These are phyloP conservation scores for Chrysoporthe deuterocubensis DNA, from an alignment of 2,329 filamentous ascomycete species.

Conservation along the genomic window DNA sequence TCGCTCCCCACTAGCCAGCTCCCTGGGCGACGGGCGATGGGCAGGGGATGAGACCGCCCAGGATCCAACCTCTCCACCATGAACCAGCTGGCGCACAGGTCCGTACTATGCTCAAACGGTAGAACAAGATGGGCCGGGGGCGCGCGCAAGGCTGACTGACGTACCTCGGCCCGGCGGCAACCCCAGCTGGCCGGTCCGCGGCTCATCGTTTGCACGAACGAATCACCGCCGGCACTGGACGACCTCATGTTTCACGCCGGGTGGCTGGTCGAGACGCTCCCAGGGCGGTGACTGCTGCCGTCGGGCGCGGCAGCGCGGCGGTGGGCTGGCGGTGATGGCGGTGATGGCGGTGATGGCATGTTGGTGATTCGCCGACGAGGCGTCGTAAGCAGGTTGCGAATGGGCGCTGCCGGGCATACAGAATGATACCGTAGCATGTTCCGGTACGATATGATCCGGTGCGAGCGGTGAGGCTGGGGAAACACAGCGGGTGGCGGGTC, in stretches of 20 bases:
- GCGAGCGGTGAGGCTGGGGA: not conserved
- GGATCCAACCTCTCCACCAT: not conserved
- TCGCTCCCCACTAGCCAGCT: not conserved
- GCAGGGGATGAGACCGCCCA: not conserved
- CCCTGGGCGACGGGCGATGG: not conserved
- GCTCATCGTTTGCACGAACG: not conserved
- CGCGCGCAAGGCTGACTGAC: not conserved
- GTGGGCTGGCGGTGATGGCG: not conserved
- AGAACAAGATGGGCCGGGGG: too few species aligned
- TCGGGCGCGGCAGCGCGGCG: not conserved
- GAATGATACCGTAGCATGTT: not conserved
- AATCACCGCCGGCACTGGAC: not conserved
- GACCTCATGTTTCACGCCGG: not conserved
- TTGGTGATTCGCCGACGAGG: not conserved
- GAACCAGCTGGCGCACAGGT: not conserved
- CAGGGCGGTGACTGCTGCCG: not conserved
- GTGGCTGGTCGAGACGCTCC: not conserved
- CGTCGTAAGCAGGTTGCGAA: not conserved
- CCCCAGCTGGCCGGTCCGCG: not conserved
- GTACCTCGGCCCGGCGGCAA: constrained; percentile 2
- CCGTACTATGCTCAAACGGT: too few species aligned
- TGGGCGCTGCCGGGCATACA: too few species aligned
- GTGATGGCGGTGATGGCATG: not conserved
- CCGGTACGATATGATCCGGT: not conserved
- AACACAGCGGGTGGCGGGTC: too few species aligned